Evolutionary conservation across 176 grass and related monocot genomes (phyloP).

Genomic region (Bolboschoenus planiculmis): DNA sequence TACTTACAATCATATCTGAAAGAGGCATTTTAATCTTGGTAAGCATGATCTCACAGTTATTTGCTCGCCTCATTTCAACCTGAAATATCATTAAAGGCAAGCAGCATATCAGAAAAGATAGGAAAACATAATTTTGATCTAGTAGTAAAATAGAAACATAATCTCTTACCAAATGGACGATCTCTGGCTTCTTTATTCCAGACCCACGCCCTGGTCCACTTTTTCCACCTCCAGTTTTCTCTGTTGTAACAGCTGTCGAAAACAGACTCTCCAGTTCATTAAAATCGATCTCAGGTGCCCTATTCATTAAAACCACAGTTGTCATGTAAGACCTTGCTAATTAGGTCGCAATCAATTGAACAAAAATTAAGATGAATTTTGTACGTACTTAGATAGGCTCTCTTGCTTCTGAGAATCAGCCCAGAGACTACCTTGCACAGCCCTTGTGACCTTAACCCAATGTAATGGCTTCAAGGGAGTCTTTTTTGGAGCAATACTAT

Average conservation of each 20-base stretch:
- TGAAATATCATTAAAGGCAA: constrained; percentile 34
- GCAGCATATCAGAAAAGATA: background rate
- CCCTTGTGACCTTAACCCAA: constrained; percentile 96
- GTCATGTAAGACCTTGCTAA: background rate
- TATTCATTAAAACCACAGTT: constrained; percentile 18
- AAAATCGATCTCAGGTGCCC: constrained; percentile 75
- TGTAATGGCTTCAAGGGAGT: constrained; percentile 89
- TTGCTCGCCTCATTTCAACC: constrained; percentile 96
- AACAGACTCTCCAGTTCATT: constrained; percentile 76
- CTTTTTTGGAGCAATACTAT: constrained; percentile 66
- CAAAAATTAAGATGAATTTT: background rate
- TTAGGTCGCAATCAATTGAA: constrained; percentile 9
- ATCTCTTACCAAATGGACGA: constrained; percentile 74
- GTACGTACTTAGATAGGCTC: constrained; percentile 67
- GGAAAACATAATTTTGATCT: background rate
- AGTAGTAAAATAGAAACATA: background rate
- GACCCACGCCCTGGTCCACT: constrained; percentile 54
- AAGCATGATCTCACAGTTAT: constrained; percentile 99
- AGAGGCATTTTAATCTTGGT: constrained; percentile 99
- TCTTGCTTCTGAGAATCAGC: constrained; percentile 92
- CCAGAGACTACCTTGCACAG: constrained; percentile 96
- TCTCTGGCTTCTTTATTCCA: constrained; percentile 74
- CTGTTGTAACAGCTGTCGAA: constrained; percentile 47
- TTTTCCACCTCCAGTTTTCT: constrained; percentile 50
- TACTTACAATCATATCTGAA: constrained; percentile 97